Conservation (phyloP, 2,329 filamentous ascomycete genomes). For the Dryadomyces sulphureus region DNA sequence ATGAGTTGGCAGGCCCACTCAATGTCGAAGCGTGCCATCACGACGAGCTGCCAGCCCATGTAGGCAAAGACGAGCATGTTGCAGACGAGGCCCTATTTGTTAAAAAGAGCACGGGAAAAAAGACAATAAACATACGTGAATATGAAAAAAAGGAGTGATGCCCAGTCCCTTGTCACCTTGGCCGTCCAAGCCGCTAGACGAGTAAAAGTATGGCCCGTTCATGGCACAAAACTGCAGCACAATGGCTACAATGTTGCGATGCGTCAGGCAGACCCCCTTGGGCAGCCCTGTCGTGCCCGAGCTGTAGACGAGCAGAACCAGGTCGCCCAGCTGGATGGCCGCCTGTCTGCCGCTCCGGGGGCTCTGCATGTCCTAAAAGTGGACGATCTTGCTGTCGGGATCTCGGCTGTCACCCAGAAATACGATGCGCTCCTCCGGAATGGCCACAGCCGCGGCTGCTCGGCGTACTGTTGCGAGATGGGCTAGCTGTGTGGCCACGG, state of each 20-base stretch:
- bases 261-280: slow-evolving; percentile 80
- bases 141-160: slow-evolving; percentile 81
- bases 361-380: neutral
- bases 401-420: slow-evolving; percentile 66
- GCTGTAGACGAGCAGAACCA: slow-evolving; percentile 77
- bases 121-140: slow-evolving; percentile 46
- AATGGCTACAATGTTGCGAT: slow-evolving; percentile 72
- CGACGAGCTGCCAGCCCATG: slow-evolving; percentile 48
- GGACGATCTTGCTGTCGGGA: no score
- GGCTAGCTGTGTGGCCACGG: slow-evolving; percentile 56
- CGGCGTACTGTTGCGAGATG: slow-evolving; percentile 49
- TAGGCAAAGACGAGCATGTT: slow-evolving; percentile 56
- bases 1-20: slow-evolving; percentile 64
- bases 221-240: slow-evolving; percentile 36
- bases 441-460: slow-evolving; percentile 55
- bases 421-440: slow-evolving; percentile 58
- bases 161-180: slow-evolving; percentile 60
- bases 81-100: slow-evolving; percentile 55
- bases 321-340: no score
- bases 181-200: slow-evolving; percentile 42
- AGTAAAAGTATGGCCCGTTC: slow-evolving; percentile 40
- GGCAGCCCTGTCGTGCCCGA: slow-evolving; percentile 83
- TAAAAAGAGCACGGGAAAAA: neutral
- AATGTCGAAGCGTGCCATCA: slow-evolving; percentile 71
- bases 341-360: slow-evolving; percentile 40